These are phyloP conservation scores for Talaromyces marneffei DNA, from an alignment of 2,329 filamentous ascomycete species.

Conservation along the genomic window DNA sequence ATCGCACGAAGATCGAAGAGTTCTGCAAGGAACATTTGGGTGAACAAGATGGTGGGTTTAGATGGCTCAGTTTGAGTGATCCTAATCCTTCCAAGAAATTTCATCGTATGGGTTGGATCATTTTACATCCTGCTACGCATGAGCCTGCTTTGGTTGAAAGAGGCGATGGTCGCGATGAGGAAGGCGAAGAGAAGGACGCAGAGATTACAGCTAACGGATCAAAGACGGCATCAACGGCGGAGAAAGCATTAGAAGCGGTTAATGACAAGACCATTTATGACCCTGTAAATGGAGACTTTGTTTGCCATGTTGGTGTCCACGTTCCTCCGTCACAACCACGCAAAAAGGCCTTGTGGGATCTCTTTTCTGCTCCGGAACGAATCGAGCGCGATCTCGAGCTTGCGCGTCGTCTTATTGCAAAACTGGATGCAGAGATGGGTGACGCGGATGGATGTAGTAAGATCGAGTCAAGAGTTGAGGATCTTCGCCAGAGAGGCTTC, in stretches of 20 bases:
- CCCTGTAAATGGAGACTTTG: conserved; percentile 88
- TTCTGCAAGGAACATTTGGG: conserved; percentile 94
- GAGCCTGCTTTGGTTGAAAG: conserved; percentile 60
- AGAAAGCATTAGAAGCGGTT: conserved; percentile 86
- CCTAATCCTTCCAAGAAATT: conserved; percentile 96
- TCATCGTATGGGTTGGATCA: conserved; percentile 97
- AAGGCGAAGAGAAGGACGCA: conserved; percentile 49
- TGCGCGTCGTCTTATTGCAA: conserved; percentile 73
- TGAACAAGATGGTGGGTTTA: conserved; percentile 85
- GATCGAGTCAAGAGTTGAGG: conserved; percentile 81
- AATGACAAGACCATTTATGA: conserved; percentile 98
- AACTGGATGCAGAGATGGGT: conserved; percentile 78
- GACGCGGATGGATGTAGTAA: conserved; percentile 70
- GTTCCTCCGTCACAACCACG: conserved; percentile 77
- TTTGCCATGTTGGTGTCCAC: conserved; percentile 94
- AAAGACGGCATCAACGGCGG: conserved; percentile 52
- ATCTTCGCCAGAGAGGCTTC: conserved; percentile 67
- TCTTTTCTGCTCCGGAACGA: conserved; percentile 90
- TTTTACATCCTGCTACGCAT: conserved; percentile 77
- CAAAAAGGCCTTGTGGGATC: conserved; percentile 94
- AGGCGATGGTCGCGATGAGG: conserved; percentile 66
- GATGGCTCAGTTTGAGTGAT: conserved; percentile 92
- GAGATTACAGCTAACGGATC: conserved; percentile 30
- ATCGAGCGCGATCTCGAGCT: conserved; percentile 84
- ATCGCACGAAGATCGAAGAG: conserved; percentile 82